Evolutionary conservation across 306 rosid species (phyloP).

Genomic region (Hippophae tibetana): DNA sequence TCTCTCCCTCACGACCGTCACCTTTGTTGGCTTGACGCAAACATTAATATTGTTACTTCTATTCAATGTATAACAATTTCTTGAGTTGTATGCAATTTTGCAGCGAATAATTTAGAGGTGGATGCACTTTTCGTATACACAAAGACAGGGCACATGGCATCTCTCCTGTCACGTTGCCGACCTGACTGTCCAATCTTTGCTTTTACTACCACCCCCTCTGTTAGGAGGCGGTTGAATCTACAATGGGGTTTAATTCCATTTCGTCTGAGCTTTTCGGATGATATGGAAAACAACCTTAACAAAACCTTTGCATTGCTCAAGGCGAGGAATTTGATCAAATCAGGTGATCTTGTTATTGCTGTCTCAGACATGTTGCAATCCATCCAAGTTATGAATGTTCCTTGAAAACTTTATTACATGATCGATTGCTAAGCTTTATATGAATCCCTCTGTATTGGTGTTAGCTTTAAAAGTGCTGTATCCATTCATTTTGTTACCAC

Average conservation of each 20-base stretch:
- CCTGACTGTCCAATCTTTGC: slow-evolving; percentile 99
- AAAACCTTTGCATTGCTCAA: slow-evolving; percentile 83
- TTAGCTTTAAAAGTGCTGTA: slow-evolving; percentile 1
- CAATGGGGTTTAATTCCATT: slow-evolving; percentile 99
- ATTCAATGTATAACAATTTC: background rate
- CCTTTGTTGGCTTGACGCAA: background rate
- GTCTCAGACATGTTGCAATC: slow-evolving; percentile 96
- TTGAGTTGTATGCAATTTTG: slow-evolving; percentile 24
- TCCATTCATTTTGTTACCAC: background rate
- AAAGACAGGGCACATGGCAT: slow-evolving; percentile 93
- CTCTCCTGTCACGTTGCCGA: slow-evolving; percentile 88
- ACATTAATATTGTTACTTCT: background rate
- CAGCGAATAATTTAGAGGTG: slow-evolving; percentile 91
- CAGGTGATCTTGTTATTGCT: slow-evolving; percentile 96
- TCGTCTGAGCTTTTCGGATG: slow-evolving; percentile 80
- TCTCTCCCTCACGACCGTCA: no score
- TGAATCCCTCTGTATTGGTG: slow-evolving; percentile 9
- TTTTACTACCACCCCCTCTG: slow-evolving; percentile 64
- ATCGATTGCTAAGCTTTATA: no score
- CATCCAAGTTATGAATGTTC: slow-evolving; percentile 96
- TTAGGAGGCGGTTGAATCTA: slow-evolving; percentile 82
- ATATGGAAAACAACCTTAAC: slow-evolving; percentile 93
- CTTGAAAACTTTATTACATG: slow-evolving; percentile 17
- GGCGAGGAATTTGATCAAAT: slow-evolving; percentile 91
- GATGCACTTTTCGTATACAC: slow-evolving; percentile 93